Percentiles rank a stretch among this genome's conserved stretches.
These are phyloP conservation scores for Calonectria fujianensis DNA, from an alignment of 2,329 filamentous ascomycete species.

Conservation along the genomic window DNA sequence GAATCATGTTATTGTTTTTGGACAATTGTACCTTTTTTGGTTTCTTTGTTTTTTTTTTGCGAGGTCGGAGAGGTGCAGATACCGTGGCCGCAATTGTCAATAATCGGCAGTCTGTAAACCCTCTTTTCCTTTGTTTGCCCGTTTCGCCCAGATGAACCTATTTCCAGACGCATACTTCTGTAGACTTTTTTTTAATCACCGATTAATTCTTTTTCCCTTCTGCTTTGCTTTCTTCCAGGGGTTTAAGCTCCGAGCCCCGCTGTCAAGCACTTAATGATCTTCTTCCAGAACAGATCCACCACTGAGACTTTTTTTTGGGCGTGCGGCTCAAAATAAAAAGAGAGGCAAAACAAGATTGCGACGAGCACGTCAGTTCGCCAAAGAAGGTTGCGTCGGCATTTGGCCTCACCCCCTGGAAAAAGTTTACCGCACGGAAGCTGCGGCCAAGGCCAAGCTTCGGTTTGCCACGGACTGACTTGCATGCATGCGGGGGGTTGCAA, in stretches of 20 bases:
- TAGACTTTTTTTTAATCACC: background rate
- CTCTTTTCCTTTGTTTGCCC: background rate
- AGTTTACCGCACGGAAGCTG: background rate
- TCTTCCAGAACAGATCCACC: conserved; percentile 22
- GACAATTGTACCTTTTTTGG: background rate
- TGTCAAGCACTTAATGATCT: background rate
- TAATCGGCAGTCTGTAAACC: background rate
- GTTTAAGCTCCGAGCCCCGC: conserved; percentile 14
- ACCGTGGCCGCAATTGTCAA: background rate
- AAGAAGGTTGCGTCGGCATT: background rate
- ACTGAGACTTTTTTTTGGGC: background rate
- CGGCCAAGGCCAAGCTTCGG: conserved; percentile 4
- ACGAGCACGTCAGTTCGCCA: background rate
- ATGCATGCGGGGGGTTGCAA: conserved; percentile 23
- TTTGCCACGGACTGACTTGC: background rate
- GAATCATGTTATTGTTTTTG: conserved; percentile 22
- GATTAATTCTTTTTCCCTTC: background rate
- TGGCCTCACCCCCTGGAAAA: background rate
- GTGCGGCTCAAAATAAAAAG: background rate
- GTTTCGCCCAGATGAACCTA: background rate
- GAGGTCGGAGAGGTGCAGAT: conserved; percentile 4
- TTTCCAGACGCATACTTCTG: too few species aligned
- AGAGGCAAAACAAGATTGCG: background rate
- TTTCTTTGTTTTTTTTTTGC: background rate
- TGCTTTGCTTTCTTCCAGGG: background rate